Conservation (phyloP, 2,329 filamentous ascomycete species). For the Remersonia thermophila region DNA sequence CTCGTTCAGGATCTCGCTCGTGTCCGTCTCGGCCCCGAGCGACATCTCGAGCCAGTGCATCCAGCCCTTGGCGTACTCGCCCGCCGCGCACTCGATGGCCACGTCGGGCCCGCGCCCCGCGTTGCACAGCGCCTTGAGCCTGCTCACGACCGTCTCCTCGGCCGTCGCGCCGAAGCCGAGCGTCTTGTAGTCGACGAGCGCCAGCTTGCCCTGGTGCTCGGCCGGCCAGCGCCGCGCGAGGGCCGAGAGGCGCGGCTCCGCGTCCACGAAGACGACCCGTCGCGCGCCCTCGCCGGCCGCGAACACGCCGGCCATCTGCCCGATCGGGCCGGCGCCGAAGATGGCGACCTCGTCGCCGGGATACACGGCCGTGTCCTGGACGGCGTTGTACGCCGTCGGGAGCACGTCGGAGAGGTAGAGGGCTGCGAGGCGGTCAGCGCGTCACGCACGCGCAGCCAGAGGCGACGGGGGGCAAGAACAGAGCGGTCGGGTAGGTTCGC, state of each 20-base stretch:
- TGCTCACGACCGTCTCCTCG: constrained; percentile 52
- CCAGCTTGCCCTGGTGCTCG: constrained; percentile 39
- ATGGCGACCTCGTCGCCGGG: constrained; percentile 66
- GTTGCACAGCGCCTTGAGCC: constrained; percentile 60
- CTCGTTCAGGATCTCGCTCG: constrained; percentile 68
- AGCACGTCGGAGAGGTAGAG: constrained; percentile 75
- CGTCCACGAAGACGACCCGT: constrained; percentile 69
- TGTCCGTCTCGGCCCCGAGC: constrained; percentile 68
- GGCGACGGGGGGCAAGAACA: too few species aligned
- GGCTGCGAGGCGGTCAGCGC: constrained; percentile 14
- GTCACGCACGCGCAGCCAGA: too few species aligned
- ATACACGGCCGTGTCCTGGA: constrained; percentile 74
- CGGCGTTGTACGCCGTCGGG: constrained; percentile 66
- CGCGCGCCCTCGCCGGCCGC: constrained; percentile 60
- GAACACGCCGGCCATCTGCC: constrained; percentile 72
- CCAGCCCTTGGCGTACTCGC: constrained; percentile 51
- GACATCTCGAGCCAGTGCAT: constrained; percentile 45
- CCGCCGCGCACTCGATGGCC: constrained; percentile 52
- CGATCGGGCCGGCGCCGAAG: constrained; percentile 77
- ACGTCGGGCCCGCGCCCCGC: constrained; percentile 64
- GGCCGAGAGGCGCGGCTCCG: constrained; percentile 56
- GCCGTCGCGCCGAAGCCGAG: constrained; percentile 40
- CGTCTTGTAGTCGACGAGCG: constrained; percentile 55
- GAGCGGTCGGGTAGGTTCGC: too few species aligned
- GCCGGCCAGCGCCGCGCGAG: constrained; percentile 49